These are phyloP conservation scores for Grosmannia penicillata DNA, from an alignment of 2,329 filamentous ascomycete species.

Conservation along the genomic window DNA sequence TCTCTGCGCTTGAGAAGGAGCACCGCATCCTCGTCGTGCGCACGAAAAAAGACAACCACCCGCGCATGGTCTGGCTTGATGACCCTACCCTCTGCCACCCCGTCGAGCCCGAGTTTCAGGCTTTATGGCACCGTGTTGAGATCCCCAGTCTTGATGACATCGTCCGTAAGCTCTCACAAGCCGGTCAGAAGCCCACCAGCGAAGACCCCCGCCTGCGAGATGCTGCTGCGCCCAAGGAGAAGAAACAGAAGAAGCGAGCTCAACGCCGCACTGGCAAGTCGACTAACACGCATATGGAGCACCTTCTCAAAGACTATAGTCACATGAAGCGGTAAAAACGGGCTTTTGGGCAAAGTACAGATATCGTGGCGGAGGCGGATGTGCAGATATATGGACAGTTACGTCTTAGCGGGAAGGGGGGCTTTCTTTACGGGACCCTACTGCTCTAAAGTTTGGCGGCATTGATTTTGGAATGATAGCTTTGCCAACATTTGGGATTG, in stretches of 20 bases:
- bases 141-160: constrained; percentile 65
- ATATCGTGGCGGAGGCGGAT: too few relatives aligned
- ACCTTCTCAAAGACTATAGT: constrained; percentile 62
- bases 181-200: constrained; percentile 72
- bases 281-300: constrained; percentile 77
- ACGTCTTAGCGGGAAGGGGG: too few relatives aligned
- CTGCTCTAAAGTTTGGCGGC: too few relatives aligned
- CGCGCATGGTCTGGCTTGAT: constrained; percentile 79
- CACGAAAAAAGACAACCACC: constrained; percentile 82
- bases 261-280: constrained; percentile 59
- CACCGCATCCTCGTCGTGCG: constrained; percentile 74
- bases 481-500: too few relatives aligned
- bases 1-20: constrained; percentile 62
- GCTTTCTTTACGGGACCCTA: too few relatives aligned
- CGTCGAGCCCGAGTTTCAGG: constrained; percentile 71
- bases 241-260: constrained; percentile 58
- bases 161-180: constrained; percentile 59
- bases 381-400: too few relatives aligned
- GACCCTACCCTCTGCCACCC: constrained; percentile 60
- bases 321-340: constrained; percentile 24
- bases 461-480: too few relatives aligned
- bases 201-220: constrained; percentile 54
- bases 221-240: constrained; percentile 41
- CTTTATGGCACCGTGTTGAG: constrained; percentile 68
- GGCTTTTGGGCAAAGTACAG: too few relatives aligned